Percentiles rank a stretch among this genome's conserved stretches.
These are phyloP conservation scores for Mycena alexandri DNA, from an alignment of 768 basidiomycete species.

Conservation along the genomic window DNA sequence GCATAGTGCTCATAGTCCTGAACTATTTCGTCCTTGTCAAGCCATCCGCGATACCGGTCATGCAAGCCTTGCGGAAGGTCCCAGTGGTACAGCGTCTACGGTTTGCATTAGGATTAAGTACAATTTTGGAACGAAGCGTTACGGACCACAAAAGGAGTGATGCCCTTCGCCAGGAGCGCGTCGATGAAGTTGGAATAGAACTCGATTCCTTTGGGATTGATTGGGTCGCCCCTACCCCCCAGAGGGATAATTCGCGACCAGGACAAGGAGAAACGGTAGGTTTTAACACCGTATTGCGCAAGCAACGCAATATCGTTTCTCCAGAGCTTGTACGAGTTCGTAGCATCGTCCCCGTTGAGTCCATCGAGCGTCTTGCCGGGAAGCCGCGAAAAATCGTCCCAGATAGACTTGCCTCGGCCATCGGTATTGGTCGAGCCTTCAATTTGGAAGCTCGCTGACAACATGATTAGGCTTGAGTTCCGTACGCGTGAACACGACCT, in stretches of 20 bases:
- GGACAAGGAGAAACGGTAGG: conserved; percentile 82
- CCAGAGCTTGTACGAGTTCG: conserved; percentile 79
- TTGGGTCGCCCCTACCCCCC: conserved; percentile 78
- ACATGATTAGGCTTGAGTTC: conserved; percentile 23
- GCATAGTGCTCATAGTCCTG: conserved; percentile 74
- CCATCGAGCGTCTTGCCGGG: conserved; percentile 82
- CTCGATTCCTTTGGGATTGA: conserved; percentile 77
- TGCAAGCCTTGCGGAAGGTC: conserved; percentile 82
- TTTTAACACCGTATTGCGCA: conserved; percentile 72
- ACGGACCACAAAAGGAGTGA: conserved; percentile 77
- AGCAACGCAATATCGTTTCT: conserved; percentile 75
- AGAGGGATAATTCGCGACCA: conserved; percentile 84
- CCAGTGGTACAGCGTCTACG: conserved; percentile 81
- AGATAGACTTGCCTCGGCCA: conserved; percentile 77
- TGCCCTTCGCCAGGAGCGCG: conserved; percentile 70
- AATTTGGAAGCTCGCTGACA: conserved; percentile 76
- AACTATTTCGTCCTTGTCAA: conserved; percentile 79
- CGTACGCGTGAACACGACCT: conserved; percentile 9
- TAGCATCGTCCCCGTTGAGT: conserved; percentile 74
- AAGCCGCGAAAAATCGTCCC: conserved; percentile 77
- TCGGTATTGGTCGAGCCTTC: conserved; percentile 74
- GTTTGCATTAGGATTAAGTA: conserved; percentile 17
- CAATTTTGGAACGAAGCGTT: neutral
- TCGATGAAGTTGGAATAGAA: conserved; percentile 82
- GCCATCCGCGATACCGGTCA: conserved; percentile 81